Evolutionary conservation across 495 filamentous ascomycete genomes (phyloP).

Genomic region (Penicillium chermesinum): DNA sequence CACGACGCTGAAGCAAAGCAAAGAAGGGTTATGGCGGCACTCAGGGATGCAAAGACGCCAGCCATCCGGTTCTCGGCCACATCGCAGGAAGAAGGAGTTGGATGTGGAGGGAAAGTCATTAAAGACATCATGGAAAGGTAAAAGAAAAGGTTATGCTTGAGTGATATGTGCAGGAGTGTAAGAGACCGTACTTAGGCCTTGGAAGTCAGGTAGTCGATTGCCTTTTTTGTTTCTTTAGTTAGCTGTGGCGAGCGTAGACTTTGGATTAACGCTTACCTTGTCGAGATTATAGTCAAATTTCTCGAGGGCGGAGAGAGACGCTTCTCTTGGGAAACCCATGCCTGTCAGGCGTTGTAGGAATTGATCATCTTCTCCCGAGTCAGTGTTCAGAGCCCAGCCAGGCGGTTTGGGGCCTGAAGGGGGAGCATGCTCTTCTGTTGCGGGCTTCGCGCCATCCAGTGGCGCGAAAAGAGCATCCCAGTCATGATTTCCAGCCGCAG

Average conservation of each 20-base stretch:
- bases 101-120: background rate
- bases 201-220: slow-evolving; percentile 39
- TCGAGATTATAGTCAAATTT: slow-evolving; percentile 94
- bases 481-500: slow-evolving; percentile 54
- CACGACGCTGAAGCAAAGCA: background rate
- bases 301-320: slow-evolving; percentile 80
- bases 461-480: slow-evolving; percentile 95
- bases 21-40: background rate
- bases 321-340: slow-evolving; percentile 81
- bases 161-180: slow-evolving; percentile 21
- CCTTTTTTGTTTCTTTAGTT: slow-evolving; percentile 22
- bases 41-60: background rate
- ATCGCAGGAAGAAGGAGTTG: background rate
- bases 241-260: background rate
- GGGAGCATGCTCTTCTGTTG: slow-evolving; percentile 21
- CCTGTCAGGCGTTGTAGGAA: slow-evolving; percentile 84
- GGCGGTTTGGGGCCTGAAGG: slow-evolving; percentile 38
- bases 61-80: background rate
- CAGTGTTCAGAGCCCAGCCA: slow-evolving; percentile 65
- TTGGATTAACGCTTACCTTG: slow-evolving; percentile 59
- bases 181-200: slow-evolving; percentile 17
- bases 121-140: slow-evolving; percentile 4
- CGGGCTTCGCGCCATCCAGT: slow-evolving; percentile 54
- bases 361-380: slow-evolving; percentile 80
- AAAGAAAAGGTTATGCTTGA: slow-evolving; percentile 16